These are phyloP conservation scores for Hemerocallis citrina DNA, from an alignment of 106 monocot species.

Conservation along the genomic window DNA sequence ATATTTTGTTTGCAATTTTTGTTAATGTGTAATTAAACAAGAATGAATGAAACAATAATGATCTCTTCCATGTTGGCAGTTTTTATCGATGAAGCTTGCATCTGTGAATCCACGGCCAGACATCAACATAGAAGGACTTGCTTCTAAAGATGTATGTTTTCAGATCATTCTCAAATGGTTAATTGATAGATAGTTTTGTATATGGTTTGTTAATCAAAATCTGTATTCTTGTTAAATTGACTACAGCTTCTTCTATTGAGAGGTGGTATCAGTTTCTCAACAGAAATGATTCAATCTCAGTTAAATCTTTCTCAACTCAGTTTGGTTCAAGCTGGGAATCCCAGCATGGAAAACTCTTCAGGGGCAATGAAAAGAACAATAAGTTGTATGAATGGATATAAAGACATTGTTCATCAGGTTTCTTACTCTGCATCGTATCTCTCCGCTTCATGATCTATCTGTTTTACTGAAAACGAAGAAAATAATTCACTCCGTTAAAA, in stretches of 20 bases:
- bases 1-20: background rate
- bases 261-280: conserved; percentile 32
- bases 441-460: background rate
- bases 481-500: too few relatives aligned
- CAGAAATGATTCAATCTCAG: conserved; percentile 39
- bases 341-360: conserved; percentile 26
- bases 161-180: background rate
- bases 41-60: background rate
- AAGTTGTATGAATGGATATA: conserved; percentile 26
- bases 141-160: conserved; percentile 50
- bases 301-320: conserved; percentile 30
- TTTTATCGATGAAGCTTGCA: conserved; percentile 71
- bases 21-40: background rate
- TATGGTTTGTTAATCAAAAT: background rate
- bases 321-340: conserved; percentile 30
- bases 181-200: background rate
- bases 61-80: conserved; percentile 28
- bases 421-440: background rate
- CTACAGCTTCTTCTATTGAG: conserved; percentile 24
- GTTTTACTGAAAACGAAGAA: background rate
- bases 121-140: conserved; percentile 36
- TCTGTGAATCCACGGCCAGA: conserved; percentile 29
- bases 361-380: conserved; percentile 37
- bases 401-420: conserved; percentile 28
- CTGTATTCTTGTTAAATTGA: background rate